Conservation (phyloP, 108 stramenopile species). For the Fistulifera pelliculosa region DNA sequence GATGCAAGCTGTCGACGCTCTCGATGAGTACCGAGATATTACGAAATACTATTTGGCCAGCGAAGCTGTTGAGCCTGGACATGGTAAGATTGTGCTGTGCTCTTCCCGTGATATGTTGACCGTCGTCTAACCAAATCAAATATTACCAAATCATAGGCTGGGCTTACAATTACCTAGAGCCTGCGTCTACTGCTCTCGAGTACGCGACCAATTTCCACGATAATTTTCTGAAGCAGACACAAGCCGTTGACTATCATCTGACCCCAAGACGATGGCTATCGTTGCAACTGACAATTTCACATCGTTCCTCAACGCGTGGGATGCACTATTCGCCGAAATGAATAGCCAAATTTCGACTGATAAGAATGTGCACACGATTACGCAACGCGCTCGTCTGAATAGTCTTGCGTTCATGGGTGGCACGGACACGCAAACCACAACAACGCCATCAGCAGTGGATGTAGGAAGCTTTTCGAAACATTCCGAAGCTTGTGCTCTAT, state of each 20-base stretch:
- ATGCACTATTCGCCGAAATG: background rate
- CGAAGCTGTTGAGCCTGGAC: conserved; percentile 9
- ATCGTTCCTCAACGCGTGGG: conserved; percentile 9
- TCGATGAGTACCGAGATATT: background rate
- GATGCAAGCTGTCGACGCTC: conserved; percentile 11
- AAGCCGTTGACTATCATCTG: conserved; percentile 2
- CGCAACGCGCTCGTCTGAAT: conserved; percentile 8
- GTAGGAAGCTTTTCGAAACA: conserved; percentile 11
- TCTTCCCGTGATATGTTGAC: conserved; percentile 1
- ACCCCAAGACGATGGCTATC: conserved; percentile 23
- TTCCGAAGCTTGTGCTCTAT: background rate
- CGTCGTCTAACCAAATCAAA: conserved; percentile 8
- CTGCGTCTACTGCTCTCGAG: conserved; percentile 7
- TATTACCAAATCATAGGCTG: conserved; percentile 22
- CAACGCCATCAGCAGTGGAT: conserved; percentile 3
- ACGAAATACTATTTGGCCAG: background rate
- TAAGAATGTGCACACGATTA: conserved; percentile 1
- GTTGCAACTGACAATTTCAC: conserved; percentile 7
- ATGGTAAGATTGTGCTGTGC: background rate
- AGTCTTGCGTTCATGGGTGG: conserved; percentile 11
- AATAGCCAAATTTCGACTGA: conserved; percentile 2
- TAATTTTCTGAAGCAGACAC: conserved; percentile 10
- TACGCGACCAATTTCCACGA: conserved; percentile 14
- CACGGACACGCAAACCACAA: conserved; percentile 7
- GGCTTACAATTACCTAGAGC: conserved; percentile 10